phyloP scores from a whole-genome alignment of 2,329 filamentous ascomycete species.

The Stylonectria norvegica region DNA sequence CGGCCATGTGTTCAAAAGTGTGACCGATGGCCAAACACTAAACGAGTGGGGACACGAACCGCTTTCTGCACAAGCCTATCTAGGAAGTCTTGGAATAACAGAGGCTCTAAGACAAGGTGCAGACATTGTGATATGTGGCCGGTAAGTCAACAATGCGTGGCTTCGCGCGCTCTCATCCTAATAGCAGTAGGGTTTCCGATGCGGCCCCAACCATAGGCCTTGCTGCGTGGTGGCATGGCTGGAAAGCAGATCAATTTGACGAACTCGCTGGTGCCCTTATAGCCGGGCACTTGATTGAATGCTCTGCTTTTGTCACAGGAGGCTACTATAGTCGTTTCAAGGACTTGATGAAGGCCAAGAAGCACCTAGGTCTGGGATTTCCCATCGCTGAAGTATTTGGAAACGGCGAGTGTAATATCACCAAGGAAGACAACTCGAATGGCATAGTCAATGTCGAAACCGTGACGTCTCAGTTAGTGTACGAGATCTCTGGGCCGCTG shows the following conservation, averaged over 20 bases:
- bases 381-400: constrained; percentile 47
- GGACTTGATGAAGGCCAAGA: constrained; percentile 7
- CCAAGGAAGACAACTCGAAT: constrained; percentile 23
- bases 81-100: constrained; percentile 21
- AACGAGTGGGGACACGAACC: constrained; percentile 25
- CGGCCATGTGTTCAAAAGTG: constrained; percentile 26
- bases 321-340: constrained; percentile 14
- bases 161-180: constrained; percentile 21
- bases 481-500: constrained; percentile 37
- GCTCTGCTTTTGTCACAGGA: constrained; percentile 10
- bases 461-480: constrained; percentile 32
- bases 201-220: constrained; percentile 50
- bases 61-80: constrained; percentile 15
- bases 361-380: constrained; percentile 38
- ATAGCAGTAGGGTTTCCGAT: constrained; percentile 40
- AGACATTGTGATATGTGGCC: constrained; percentile 7
- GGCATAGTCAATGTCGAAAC: constrained; percentile 25
- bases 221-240: constrained; percentile 51
- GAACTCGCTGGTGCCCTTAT: constrained; percentile 44
- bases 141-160: constrained; percentile 2
- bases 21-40: constrained; percentile 16
- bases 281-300: constrained; percentile 32
- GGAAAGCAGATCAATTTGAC: constrained; percentile 43
- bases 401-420: constrained; percentile 35
- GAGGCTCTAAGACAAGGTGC: constrained; percentile 3